A percentile compares a stretch with the other conserved stretches of the same genome.
Evolutionary conservation across 139 green algal species (phyloP).

Genomic region (Limnomonas spitsbergensis): DNA sequence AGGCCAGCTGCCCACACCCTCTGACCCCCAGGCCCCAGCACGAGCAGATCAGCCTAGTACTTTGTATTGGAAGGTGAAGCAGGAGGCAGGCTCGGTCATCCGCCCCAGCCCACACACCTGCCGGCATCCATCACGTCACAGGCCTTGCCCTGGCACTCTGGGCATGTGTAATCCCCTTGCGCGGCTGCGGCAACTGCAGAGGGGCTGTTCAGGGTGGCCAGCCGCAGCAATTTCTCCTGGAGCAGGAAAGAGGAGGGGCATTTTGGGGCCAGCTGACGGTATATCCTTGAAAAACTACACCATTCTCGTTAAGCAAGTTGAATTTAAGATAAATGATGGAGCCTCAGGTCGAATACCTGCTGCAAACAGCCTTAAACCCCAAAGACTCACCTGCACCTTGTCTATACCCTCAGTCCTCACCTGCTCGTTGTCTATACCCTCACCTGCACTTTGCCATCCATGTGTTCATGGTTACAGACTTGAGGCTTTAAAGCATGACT

Average conservation of each 20-base stretch:
- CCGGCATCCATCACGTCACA: slow-evolving; percentile 1
- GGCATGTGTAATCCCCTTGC: slow-evolving; percentile 1
- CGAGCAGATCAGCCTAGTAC: not conserved
- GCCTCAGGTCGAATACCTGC: not conserved
- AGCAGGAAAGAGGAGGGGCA: not conserved
- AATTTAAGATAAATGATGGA: not conserved
- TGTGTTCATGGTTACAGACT: not conserved
- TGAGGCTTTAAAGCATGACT: not conserved
- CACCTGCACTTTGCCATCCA: too few species aligned
- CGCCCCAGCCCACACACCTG: not conserved
- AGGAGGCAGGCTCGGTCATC: too few species aligned
- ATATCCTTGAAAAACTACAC: not conserved
- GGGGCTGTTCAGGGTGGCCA: not conserved
- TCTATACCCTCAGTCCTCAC: not conserved
- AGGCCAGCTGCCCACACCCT: not conserved
- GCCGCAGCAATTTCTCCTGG: not conserved
- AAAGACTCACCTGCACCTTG: not conserved
- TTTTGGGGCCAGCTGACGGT: not conserved
- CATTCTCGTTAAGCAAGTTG: not conserved
- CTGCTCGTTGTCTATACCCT: too few species aligned
- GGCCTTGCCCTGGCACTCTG: not conserved
- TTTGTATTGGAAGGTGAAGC: too few species aligned
- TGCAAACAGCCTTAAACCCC: not conserved
- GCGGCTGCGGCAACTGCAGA: not conserved
- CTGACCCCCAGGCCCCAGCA: not conserved